phyloP scores from a whole-genome alignment of 768 basidiomycete genomes.

The Termitomyces sp. region DNA sequence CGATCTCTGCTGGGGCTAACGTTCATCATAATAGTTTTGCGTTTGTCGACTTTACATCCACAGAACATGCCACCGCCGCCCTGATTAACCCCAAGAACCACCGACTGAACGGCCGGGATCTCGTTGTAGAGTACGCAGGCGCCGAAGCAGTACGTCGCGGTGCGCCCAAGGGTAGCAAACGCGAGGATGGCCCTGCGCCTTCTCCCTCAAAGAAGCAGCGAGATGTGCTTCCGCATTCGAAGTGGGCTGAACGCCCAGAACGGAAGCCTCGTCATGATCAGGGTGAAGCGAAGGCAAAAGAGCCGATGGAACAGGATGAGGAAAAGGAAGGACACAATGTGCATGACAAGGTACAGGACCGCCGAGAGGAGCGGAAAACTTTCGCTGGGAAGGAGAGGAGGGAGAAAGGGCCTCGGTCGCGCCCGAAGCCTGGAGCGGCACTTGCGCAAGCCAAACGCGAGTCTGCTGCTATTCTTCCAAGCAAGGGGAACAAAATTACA shows the following conservation, averaged over 20 bases:
- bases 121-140: conserved; percentile 87
- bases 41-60: conserved; percentile 84
- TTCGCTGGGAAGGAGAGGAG: conserved; percentile 9
- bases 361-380: conserved; percentile 9
- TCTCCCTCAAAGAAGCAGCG: conserved; percentile 7
- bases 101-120: conserved; percentile 72
- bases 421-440: conserved; percentile 74
- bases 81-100: conserved; percentile 85
- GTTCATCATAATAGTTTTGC: conserved; percentile 61
- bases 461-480: conserved; percentile 63
- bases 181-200: conserved; percentile 10
- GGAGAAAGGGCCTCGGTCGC: conserved; percentile 33
- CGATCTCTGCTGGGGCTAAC: background rate
- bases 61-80: conserved; percentile 74
- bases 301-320: background rate
- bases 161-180: conserved; percentile 34
- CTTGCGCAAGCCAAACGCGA: conserved; percentile 74
- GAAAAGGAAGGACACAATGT: background rate
- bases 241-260: conserved; percentile 7
- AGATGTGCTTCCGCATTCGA: conserved; percentile 7
- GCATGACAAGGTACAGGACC: background rate
- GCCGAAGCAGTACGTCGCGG: conserved; percentile 84
- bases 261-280: conserved; percentile 2
- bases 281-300: background rate
- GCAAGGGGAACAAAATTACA: conserved; percentile 66